A percentile compares a stretch with the other conserved stretches of the same genome.
phyloP scores from a whole-genome alignment of 352 stramenopile species.

The Globisporangium spiculum region DNA sequence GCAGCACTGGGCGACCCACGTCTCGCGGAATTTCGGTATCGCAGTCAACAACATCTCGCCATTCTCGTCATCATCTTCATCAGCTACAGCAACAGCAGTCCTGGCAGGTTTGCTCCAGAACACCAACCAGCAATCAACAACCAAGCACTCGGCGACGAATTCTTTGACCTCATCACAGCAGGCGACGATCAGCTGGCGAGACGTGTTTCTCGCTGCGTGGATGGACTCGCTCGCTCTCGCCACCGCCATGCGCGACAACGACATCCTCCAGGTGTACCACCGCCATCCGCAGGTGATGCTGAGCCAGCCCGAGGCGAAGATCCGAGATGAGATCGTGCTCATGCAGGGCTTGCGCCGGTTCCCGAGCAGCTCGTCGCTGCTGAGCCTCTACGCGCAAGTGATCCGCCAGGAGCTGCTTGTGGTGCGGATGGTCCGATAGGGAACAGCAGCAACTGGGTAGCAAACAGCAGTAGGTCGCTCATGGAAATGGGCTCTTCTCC shows the following conservation, averaged over 20 bases:
- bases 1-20: conserved; percentile 39
- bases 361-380: conserved; percentile 39
- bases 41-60: conserved; percentile 27
- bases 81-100: not conserved
- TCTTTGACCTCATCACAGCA: not conserved
- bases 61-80: not conserved
- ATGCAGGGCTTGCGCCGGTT: conserved; percentile 55
- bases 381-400: conserved; percentile 48
- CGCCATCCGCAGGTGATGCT: conserved; percentile 27
- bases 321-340: conserved; percentile 60
- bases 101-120: not conserved
- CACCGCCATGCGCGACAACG: conserved; percentile 24
- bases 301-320: conserved; percentile 28
- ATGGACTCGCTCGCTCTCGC: conserved; percentile 30
- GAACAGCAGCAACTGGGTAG: not conserved
- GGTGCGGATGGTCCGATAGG: conserved; percentile 15
- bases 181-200: conserved; percentile 34
- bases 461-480: not conserved
- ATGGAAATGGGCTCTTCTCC: conserved; percentile 3
- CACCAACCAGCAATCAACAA: not conserved
- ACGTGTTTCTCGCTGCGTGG: conserved; percentile 43
- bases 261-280: conserved; percentile 38
- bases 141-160: not conserved
- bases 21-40: conserved; percentile 37
- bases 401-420: conserved; percentile 39